Evolutionary conservation across 495 filamentous ascomycete genomes (phyloP).

Genomic region (Neurospora sublineolata): DNA sequence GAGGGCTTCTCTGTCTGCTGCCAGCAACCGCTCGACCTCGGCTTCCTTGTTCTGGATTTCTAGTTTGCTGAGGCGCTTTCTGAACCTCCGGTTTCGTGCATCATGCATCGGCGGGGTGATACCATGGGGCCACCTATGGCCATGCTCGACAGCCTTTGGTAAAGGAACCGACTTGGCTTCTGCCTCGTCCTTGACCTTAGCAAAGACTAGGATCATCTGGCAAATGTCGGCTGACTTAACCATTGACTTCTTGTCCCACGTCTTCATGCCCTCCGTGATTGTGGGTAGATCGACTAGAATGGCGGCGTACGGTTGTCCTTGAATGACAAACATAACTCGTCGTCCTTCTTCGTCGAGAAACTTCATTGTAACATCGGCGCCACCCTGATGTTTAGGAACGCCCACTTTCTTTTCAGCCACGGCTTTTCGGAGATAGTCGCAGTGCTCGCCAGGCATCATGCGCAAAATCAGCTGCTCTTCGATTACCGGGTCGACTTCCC

Average conservation of each 20-base stretch:
- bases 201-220: slow-evolving; percentile 85
- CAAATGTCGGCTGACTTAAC: slow-evolving; percentile 91
- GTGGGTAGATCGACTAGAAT: slow-evolving; percentile 79
- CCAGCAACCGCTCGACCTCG: slow-evolving; percentile 65
- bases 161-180: slow-evolving; percentile 57
- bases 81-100: slow-evolving; percentile 74
- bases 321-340: slow-evolving; percentile 58
- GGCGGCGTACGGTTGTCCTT: slow-evolving; percentile 64
- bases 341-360: slow-evolving; percentile 67
- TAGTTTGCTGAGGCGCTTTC: slow-evolving; percentile 67
- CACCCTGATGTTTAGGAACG: slow-evolving; percentile 43
- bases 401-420: slow-evolving; percentile 66
- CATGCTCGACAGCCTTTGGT: slow-evolving; percentile 51
- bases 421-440: slow-evolving; percentile 62
- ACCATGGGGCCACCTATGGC: slow-evolving; percentile 80
- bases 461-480: slow-evolving; percentile 83
- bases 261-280: slow-evolving; percentile 91
- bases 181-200: slow-evolving; percentile 54
- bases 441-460: slow-evolving; percentile 75
- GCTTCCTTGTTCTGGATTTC: slow-evolving; percentile 84
- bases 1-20: slow-evolving; percentile 51
- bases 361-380: slow-evolving; percentile 62
- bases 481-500: slow-evolving; percentile 73
- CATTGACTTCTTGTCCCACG: slow-evolving; percentile 82
- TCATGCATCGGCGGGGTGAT: slow-evolving; percentile 84